These are phyloP conservation scores for Rubia peregrina DNA, from an alignment of 305 asterid species.

Conservation along the genomic window DNA sequence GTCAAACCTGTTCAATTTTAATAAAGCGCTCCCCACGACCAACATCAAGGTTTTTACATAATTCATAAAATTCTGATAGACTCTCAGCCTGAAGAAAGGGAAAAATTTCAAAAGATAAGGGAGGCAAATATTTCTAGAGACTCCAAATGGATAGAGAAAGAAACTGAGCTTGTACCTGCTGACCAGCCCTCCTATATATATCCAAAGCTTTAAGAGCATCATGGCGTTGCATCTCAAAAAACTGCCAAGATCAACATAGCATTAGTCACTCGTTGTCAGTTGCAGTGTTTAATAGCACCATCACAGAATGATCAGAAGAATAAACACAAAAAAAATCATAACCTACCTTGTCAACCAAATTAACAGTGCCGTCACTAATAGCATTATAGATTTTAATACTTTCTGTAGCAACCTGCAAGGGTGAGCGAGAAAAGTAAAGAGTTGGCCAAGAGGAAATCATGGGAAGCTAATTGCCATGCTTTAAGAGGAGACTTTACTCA, in stretches of 20 bases:
- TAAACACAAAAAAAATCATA: constrained; percentile 13
- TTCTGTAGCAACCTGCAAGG: constrained; percentile 77
- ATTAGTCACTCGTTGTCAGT: constrained; percentile 9
- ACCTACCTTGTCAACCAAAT: constrained; percentile 93
- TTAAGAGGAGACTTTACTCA: constrained; percentile 20
- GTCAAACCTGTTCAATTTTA: constrained; percentile 89
- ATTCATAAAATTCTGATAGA: constrained; percentile 83
- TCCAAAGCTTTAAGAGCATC: constrained; percentile 94
- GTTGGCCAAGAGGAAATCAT: constrained; percentile 5
- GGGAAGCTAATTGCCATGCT: not conserved
- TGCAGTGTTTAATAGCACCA: not conserved
- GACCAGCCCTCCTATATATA: constrained; percentile 82
- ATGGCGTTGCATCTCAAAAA: constrained; percentile 96
- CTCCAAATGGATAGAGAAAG: constrained; percentile 10
- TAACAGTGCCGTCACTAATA: constrained; percentile 77
- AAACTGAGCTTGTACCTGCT: constrained; percentile 50
- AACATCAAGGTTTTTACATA: constrained; percentile 74
- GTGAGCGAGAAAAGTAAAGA: constrained; percentile 2
- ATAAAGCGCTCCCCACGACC: constrained; percentile 89
- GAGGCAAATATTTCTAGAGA: not conserved
- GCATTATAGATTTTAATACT: constrained; percentile 87
- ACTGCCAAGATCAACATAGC: constrained; percentile 38
- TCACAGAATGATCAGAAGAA: constrained; percentile 2
- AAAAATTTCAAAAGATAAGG: constrained; percentile 12
- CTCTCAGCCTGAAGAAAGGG: constrained; percentile 66